Conservation (phyloP, 108 stramenopile species). For the Stephanodiscus triporus region DNA sequence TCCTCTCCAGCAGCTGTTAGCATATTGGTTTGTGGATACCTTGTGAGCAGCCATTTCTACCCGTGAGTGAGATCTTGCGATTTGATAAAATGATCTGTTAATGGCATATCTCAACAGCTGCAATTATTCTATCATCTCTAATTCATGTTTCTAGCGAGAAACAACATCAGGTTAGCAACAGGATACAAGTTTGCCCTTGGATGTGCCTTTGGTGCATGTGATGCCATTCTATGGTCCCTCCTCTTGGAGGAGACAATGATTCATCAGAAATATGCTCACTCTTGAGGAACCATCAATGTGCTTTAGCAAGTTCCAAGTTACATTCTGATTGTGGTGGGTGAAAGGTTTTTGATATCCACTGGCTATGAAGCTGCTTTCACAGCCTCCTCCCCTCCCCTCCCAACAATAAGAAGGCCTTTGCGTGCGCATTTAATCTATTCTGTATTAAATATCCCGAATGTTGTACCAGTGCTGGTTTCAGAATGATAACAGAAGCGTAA, state of each 20-base stretch:
- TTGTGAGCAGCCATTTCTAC: conserved; percentile 68
- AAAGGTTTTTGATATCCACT: conserved; percentile 79
- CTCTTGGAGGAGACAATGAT: conserved; percentile 76
- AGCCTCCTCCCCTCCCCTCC: conserved; percentile 72
- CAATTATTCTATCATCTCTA: neutral
- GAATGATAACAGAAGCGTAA: conserved; percentile 56
- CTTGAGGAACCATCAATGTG: conserved; percentile 63
- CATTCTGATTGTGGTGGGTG: conserved; percentile 80
- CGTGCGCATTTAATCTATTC: conserved; percentile 81
- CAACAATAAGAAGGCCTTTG: conserved; percentile 73
- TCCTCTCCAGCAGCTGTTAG: conserved; percentile 27
- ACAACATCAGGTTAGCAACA: conserved; percentile 72
- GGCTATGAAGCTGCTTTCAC: conserved; percentile 88
- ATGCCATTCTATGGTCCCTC: conserved; percentile 75
- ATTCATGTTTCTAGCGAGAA: conserved; percentile 40
- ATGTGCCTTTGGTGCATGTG: conserved; percentile 58
- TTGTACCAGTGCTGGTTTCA: conserved; percentile 65
- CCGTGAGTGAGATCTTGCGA: conserved; percentile 24
- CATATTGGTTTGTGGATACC: conserved; percentile 68
- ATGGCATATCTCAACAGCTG: neutral
- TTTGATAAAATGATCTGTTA: neutral
- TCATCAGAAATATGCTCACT: conserved; percentile 56
- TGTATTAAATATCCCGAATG: conserved; percentile 65
- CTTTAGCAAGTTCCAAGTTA: conserved; percentile 82
- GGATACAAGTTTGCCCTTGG: conserved; percentile 85